Conservation (phyloP, 768 basidiomycete species). For the Amanita pseudoporphyria region DNA sequence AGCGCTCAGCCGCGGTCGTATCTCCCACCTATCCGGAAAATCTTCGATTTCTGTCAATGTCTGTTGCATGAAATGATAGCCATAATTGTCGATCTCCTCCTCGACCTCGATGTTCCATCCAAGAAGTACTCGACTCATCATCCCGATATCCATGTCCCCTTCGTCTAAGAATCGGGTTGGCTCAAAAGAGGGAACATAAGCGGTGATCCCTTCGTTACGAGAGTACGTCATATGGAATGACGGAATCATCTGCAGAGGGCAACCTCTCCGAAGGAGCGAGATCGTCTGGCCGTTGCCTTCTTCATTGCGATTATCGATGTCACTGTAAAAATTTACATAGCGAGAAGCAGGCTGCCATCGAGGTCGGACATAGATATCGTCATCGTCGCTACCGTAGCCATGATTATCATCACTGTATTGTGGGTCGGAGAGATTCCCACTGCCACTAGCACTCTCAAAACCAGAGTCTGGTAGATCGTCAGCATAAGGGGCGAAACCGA, state of each 20-base stretch:
- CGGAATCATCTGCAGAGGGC: conserved; percentile 47
- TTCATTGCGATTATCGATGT: conserved; percentile 15
- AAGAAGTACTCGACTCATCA: conserved; percentile 41
- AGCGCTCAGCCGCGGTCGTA: conserved; percentile 15
- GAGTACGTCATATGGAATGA: conserved; percentile 45
- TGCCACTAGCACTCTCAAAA: conserved; percentile 11
- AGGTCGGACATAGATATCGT: conserved; percentile 22
- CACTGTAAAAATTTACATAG: conserved; percentile 17
- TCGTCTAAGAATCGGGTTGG: conserved; percentile 20
- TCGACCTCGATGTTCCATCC: conserved; percentile 62
- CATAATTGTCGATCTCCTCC: conserved; percentile 31
- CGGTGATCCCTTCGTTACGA: conserved; percentile 45
- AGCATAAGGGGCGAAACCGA: conserved; percentile 2
- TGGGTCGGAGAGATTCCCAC: conserved; percentile 9
- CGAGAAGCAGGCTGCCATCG: conserved; percentile 50
- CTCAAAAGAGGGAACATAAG: conserved; percentile 27
- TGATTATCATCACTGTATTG: conserved; percentile 3
- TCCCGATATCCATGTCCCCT: conserved; percentile 15
- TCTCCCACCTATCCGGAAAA: conserved; percentile 24
- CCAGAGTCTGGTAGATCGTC: conserved; percentile 1
- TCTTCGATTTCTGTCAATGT: conserved; percentile 26
- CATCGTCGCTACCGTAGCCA: conserved; percentile 27
- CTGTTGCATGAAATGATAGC: conserved; percentile 31
- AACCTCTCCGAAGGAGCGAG: conserved; percentile 48
- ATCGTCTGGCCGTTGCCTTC: conserved; percentile 12